Evolutionary conservation across 352 stramenopile genomes (phyloP).

Genomic region (Globisporangium nunn): DNA sequence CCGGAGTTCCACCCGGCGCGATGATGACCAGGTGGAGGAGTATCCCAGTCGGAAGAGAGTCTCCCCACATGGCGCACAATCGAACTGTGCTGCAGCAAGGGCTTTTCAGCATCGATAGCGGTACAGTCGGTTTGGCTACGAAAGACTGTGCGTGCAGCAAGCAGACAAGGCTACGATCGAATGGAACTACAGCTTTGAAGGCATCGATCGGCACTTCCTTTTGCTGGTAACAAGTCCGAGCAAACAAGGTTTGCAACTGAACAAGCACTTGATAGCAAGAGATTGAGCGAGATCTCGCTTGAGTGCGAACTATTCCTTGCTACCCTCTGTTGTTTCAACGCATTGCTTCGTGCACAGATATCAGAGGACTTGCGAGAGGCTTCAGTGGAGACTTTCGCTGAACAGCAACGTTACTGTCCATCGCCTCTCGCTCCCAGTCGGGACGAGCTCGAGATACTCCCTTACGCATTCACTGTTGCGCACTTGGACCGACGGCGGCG

Average conservation of each 20-base stretch:
- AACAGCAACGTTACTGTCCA: slow-evolving; percentile 27
- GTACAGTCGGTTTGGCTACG: too few species aligned
- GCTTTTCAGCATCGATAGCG: too few species aligned
- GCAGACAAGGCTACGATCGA: not conserved
- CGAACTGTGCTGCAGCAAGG: not conserved
- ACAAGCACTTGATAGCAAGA: not conserved
- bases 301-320: not conserved
- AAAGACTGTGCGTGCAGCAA: not conserved
- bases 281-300: not conserved
- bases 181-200: too few species aligned
- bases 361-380: not conserved
- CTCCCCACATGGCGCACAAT: not conserved
- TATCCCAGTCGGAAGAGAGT: slow-evolving; percentile 6
- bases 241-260: not conserved
- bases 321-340: not conserved
- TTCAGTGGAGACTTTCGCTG: slow-evolving; percentile 20
- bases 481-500: slow-evolving; percentile 2
- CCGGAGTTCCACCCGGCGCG: not conserved
- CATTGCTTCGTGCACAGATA: too few species aligned
- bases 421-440: slow-evolving; percentile 2
- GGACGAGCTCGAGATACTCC: slow-evolving; percentile 9
- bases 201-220: too few species aligned
- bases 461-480: slow-evolving; percentile 4
- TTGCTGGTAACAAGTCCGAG: too few species aligned
- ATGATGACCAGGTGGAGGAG: slow-evolving; percentile 2